Conservation (phyloP, 2,329 filamentous ascomycete species). For the Fonsecaea erecta region DNA sequence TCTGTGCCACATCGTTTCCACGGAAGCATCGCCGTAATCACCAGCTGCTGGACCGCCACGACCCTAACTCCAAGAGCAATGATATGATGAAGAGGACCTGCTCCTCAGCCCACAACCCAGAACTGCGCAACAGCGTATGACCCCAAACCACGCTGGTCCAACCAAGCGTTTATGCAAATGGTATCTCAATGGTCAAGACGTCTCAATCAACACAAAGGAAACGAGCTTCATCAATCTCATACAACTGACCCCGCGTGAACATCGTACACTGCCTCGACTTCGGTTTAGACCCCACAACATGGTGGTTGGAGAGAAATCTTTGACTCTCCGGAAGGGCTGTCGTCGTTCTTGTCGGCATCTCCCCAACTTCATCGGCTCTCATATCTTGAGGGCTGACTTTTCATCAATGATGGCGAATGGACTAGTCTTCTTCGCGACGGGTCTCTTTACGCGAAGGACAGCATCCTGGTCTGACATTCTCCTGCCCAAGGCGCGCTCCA, state of each 20-base stretch:
- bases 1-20: not conserved
- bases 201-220: constrained; percentile 5
- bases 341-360: not conserved
- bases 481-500: constrained; percentile 82
- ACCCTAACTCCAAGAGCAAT: not conserved
- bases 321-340: not conserved
- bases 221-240: constrained; percentile 4
- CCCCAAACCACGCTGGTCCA: not conserved
- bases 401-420: constrained; percentile 29
- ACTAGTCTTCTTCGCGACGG: constrained; percentile 16
- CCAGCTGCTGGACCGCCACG: not conserved
- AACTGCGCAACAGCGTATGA: not conserved
- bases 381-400: constrained; percentile 17
- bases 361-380: not conserved
- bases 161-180: constrained; percentile 6
- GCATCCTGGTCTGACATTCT: constrained; percentile 90
- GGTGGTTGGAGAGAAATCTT: not conserved
- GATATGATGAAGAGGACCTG: not conserved
- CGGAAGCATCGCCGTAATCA: not conserved
- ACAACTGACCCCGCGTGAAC: not conserved
- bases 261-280: constrained; percentile 3
- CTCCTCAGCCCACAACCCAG: not conserved
- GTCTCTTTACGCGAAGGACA: constrained; percentile 31
- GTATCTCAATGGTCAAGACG: constrained; percentile 2
- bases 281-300: not conserved